These are phyloP conservation scores for Mallotus nudiflorus DNA, from an alignment of 345 rosid genomes.

Conservation along the genomic window DNA sequence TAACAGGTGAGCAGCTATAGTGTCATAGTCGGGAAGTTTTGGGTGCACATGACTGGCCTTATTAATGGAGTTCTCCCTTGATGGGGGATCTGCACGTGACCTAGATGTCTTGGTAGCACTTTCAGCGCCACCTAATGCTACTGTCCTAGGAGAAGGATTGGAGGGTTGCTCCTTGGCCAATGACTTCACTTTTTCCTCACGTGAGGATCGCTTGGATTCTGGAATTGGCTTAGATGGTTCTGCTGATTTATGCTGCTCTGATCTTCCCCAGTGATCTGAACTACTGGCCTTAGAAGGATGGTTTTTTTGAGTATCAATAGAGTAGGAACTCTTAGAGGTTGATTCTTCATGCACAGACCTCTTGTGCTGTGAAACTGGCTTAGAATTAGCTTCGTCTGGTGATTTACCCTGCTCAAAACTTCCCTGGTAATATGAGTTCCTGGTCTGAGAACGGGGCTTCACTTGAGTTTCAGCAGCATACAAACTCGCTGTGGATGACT, in stretches of 20 bases:
- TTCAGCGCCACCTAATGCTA: conserved; percentile 32
- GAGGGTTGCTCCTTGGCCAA: conserved; percentile 34
- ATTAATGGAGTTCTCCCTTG: conserved; percentile 32
- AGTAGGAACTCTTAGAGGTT: conserved; percentile 20
- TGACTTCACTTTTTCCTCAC: conserved; percentile 21
- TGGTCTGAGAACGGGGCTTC: conserved; percentile 14
- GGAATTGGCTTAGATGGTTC: conserved; percentile 17
- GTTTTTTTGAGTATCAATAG: conserved; percentile 17
- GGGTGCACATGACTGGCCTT: conserved; percentile 82
- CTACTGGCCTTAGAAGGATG: conserved; percentile 13
- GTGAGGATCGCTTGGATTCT: conserved; percentile 26
- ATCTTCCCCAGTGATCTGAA: conserved; percentile 18
- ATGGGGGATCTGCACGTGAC: conserved; percentile 17
- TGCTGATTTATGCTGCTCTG: conserved; percentile 21
- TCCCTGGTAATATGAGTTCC: conserved; percentile 18
- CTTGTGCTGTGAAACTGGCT: background rate
- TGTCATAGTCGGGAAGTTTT: conserved; percentile 83
- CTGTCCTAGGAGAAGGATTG: conserved; percentile 28
- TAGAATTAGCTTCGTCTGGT: conserved; percentile 27
- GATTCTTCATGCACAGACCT: conserved; percentile 4
- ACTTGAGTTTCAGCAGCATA: conserved; percentile 19
- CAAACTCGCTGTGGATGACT: conserved; percentile 20
- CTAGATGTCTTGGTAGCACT: conserved; percentile 25
- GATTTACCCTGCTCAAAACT: conserved; percentile 7
- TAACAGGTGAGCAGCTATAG: conserved; percentile 54